Evolutionary conservation across 2,329 filamentous ascomycete genomes (phyloP), one percentile per base, ranked within the genome.

Genomic region (Phaeomoniella chlamydospora): DNA sequence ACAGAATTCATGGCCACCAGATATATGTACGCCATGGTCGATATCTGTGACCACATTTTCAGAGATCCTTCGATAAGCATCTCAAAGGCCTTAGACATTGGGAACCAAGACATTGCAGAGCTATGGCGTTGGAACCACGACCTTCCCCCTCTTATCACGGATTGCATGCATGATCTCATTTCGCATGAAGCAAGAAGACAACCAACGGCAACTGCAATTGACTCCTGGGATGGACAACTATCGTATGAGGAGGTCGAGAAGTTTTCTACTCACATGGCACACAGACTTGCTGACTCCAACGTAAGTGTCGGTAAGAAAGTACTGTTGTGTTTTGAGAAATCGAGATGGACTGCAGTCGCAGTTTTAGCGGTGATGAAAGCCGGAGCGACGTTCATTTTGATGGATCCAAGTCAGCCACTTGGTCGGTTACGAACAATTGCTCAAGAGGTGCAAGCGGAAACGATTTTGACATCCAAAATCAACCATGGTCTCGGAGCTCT

Each of bases 281-380:
- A 11, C 2, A 10, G 26, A 14, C 17, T 32, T 14, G 5, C 10
- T 10, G 5, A 5, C 17, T 32, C 13, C 14, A 15, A 15, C 13
- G 13, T 14, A 14, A 10, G 30, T n/a, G 13, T n/a, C 14, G 13
- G 13, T 10, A 14, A n/a, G 5, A 16, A 5, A 34, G 56, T 60
- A 18, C 52, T 52, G 3, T 34, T 61, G 4, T 58, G 50, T 30
- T 58, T 61, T 18, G 56, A 61, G 33, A 60, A 60, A 37, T 59
- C 56, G 0, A 52, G 51, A 5, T 61, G 58, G 58, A 48, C 57
- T 10, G 46, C 60, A 6, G 53, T 61, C 18, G 50, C 58, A 3
- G 53, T 59, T 35, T 38, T 61, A 5, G 58, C 53, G 9, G 49
- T 61, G 31, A 43, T 61, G 11, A 58, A 58, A 39, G 56, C 58